phyloP scores from a whole-genome alignment of 1,284 basidiomycete genomes.

The Peniophora sp. region DNA sequence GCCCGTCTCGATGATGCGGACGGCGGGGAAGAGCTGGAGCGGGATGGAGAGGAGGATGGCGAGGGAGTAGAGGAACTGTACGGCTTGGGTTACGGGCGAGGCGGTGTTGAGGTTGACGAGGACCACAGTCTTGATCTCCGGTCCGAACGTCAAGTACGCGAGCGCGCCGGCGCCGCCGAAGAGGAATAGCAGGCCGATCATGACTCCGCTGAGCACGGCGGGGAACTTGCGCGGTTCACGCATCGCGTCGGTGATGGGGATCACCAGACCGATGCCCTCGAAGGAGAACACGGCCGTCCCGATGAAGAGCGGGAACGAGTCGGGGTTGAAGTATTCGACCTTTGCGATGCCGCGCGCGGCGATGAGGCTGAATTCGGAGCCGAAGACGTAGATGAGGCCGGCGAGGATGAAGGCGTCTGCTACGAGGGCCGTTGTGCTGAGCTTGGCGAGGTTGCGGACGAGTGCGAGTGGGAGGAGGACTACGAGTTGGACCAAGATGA shows the following conservation, averaged over 20 bases:
- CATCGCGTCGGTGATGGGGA: conserved; percentile 98
- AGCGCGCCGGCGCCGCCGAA: conserved; percentile 90
- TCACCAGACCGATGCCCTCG: conserved; percentile 94
- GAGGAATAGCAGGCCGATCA: conserved; percentile 75
- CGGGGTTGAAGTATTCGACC: conserved; percentile 82
- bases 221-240: conserved; percentile 92
- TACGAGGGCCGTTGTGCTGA: conserved; percentile 87
- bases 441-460: conserved; percentile 84
- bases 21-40: conserved; percentile 94
- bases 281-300: conserved; percentile 99
- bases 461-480: conserved; percentile 86
- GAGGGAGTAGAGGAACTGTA: conserved; percentile 83
- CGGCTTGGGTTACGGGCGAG: conserved; percentile 85
- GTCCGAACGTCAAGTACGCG: conserved; percentile 86
- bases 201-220: conserved; percentile 80
- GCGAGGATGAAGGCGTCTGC: conserved; percentile 95
- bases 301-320: conserved; percentile 87
- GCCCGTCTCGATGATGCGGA: conserved; percentile 95
- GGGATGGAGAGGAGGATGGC: conserved; percentile 94
- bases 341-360: conserved; percentile 68
- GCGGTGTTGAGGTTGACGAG: conserved; percentile 88
- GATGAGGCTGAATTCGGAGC: conserved; percentile 70
- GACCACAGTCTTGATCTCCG: conserved; percentile 87
- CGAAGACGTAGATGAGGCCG: conserved; percentile 82
- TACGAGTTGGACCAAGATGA: conserved; percentile 81